Evolutionary conservation across 2,329 filamentous ascomycete species (phyloP).

Genomic region (Fusarium chaquense): DNA sequence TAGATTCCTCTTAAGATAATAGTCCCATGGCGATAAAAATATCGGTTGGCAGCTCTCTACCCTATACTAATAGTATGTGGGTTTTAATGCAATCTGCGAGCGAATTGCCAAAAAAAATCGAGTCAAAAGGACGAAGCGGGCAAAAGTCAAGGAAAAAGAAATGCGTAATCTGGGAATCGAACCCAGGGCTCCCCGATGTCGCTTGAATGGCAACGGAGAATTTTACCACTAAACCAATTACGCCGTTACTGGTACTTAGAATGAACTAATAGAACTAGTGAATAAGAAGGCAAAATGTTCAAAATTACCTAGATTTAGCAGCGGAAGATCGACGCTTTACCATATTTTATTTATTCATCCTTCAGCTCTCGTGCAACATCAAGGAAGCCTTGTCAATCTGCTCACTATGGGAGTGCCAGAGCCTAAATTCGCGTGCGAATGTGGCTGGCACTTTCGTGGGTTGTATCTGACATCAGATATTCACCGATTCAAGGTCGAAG

Average conservation of each 20-base stretch:
- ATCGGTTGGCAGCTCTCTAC: no score
- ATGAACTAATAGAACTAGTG: fast-evolving
- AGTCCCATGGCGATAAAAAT: no score
- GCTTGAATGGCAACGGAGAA: slow-evolving; percentile 5
- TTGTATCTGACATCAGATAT: not conserved
- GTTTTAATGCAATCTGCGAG: no score
- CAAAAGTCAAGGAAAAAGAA: not conserved
- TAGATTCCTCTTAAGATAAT: no score
- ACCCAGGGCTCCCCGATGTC: slow-evolving; percentile 9
- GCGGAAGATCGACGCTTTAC: not conserved
- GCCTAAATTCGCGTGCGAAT: not conserved
- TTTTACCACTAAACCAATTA: slow-evolving; percentile 14
- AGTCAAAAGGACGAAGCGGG: no score
- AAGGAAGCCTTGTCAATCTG: not conserved
- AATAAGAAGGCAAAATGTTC: fast-evolving
- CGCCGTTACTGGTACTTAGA: not conserved
- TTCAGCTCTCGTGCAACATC: not conserved
- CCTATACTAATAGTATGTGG: no score
- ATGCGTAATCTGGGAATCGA: slow-evolving; percentile 14
- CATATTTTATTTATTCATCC: not conserved
- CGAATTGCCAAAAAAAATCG: not conserved
- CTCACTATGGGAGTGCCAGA: not conserved
- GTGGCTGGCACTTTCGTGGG: not conserved
- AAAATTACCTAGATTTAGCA: not conserved
- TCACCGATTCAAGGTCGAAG: not conserved